These are phyloP conservation scores for Colletotrichum sp. DNA, from an alignment of 2,329 filamentous ascomycete genomes.

Conservation along the genomic window DNA sequence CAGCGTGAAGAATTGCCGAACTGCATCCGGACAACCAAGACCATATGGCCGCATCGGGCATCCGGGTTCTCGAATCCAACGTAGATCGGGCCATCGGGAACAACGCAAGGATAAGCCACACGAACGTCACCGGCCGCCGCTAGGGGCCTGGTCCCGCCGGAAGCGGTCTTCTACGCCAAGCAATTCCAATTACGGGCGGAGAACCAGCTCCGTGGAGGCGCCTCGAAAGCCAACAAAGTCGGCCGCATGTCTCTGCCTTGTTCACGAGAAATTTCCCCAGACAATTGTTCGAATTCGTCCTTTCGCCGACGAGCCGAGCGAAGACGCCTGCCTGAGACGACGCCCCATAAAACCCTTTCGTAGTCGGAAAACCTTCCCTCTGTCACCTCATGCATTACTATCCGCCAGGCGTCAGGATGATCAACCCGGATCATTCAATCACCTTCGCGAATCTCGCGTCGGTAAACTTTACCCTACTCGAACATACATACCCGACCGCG, in stretches of 20 bases:
- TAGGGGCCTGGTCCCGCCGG: not conserved
- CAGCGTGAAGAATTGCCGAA: not conserved
- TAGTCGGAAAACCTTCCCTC: not conserved
- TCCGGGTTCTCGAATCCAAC: not conserved
- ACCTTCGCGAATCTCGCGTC: constrained; percentile 6
- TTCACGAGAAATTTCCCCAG: not conserved
- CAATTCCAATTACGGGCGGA: not conserved
- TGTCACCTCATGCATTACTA: not conserved
- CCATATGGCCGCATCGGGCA: not conserved
- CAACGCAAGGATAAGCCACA: not conserved
- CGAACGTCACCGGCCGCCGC: not conserved
- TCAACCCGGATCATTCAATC: constrained; percentile 3
- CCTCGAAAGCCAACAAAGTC: not conserved
- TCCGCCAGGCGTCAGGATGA: not conserved
- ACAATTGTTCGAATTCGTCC: not conserved
- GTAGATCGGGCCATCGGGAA: not conserved
- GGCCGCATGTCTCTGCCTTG: not conserved
- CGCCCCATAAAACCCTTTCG: not conserved
- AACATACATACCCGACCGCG: not conserved
- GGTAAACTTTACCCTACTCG: not conserved
- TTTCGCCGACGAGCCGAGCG: not conserved
- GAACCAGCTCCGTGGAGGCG: not conserved
- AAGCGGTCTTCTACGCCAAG: not conserved
- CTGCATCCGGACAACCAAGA: not conserved
- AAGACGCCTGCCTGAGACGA: not conserved